Percentiles rank a stretch among this genome's conserved stretches.
These are phyloP conservation scores for Flaveria sonorensis DNA, from an alignment of 129 eudicot species.

Conservation along the genomic window DNA sequence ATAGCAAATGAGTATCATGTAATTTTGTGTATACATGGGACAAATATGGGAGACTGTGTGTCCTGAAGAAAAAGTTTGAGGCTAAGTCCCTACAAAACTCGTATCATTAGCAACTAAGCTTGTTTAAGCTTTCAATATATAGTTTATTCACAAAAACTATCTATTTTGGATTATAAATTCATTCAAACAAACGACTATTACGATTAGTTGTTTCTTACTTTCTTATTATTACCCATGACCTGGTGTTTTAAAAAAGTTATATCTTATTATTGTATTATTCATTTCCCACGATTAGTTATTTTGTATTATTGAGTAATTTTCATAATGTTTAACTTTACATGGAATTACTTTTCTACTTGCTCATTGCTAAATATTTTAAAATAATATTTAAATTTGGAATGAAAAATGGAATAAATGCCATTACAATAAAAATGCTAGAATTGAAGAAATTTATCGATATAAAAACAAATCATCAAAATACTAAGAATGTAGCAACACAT, in stretches of 20 bases:
- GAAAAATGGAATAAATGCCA: not conserved
- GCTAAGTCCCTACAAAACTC: not conserved
- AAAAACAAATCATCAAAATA: too few relatives aligned
- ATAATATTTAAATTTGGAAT: not conserved
- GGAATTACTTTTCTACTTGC: not conserved
- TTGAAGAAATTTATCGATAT: too few relatives aligned
- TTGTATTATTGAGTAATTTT: not conserved
- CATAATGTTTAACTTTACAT: not conserved
- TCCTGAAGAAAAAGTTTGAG: not conserved
- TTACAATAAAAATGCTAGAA: not conserved
- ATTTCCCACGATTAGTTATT: not conserved
- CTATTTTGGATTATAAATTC: not conserved
- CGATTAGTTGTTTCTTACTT: not conserved
- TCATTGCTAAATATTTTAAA: not conserved
- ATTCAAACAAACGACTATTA: not conserved
- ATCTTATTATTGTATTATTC: not conserved
- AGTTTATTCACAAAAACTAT: not conserved
- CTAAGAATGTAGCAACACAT: not conserved
- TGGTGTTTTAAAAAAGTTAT: too few relatives aligned
- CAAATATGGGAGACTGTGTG: not conserved
- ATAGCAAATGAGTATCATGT: not conserved
- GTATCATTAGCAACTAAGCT: not conserved
- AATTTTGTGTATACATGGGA: not conserved
- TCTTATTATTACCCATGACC: not conserved
- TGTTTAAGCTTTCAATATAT: not conserved